phyloP scores from a whole-genome alignment of 768 basidiomycete species.

The Lentinula guzmanii region DNA sequence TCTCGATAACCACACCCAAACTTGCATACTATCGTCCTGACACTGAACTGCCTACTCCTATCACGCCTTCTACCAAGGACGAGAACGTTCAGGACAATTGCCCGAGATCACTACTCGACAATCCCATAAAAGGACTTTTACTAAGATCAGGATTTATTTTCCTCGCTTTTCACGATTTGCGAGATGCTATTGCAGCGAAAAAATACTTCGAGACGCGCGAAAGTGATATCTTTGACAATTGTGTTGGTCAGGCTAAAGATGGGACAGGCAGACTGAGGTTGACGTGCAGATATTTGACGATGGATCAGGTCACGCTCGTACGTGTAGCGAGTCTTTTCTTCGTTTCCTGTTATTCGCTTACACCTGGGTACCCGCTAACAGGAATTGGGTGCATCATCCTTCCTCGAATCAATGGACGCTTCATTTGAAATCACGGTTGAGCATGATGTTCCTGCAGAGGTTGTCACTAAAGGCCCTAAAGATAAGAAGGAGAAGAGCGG shows the following conservation, averaged over 20 bases:
- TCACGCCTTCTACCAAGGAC: neutral
- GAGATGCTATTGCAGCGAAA: constrained; percentile 45
- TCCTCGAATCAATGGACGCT: constrained; percentile 44
- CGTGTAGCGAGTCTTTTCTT: constrained; percentile 9
- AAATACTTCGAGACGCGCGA: constrained; percentile 28
- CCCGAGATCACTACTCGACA: neutral
- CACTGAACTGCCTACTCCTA: neutral
- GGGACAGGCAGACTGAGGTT: constrained; percentile 21
- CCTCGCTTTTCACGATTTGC: constrained; percentile 55
- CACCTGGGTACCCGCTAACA: constrained; percentile 19
- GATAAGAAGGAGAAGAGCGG: neutral
- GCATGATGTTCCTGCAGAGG: constrained; percentile 14
- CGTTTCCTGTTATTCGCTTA: constrained; percentile 4
- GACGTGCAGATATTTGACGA: constrained; percentile 38
- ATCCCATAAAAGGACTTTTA: constrained; percentile 50
- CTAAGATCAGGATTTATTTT: constrained; percentile 47
- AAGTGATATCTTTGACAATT: constrained; percentile 20
- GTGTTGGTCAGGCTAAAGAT: constrained; percentile 19
- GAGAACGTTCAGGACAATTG: neutral
- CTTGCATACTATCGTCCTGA: constrained; percentile 4
- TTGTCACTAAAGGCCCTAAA: constrained; percentile 7
- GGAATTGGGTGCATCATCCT: constrained; percentile 49
- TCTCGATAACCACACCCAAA: constrained; percentile 3
- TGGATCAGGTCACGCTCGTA: constrained; percentile 42
- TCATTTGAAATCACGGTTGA: constrained; percentile 44